Evolutionary conservation across 1,284 basidiomycete genomes (phyloP).

Genomic region (Dichomitus squalens): DNA sequence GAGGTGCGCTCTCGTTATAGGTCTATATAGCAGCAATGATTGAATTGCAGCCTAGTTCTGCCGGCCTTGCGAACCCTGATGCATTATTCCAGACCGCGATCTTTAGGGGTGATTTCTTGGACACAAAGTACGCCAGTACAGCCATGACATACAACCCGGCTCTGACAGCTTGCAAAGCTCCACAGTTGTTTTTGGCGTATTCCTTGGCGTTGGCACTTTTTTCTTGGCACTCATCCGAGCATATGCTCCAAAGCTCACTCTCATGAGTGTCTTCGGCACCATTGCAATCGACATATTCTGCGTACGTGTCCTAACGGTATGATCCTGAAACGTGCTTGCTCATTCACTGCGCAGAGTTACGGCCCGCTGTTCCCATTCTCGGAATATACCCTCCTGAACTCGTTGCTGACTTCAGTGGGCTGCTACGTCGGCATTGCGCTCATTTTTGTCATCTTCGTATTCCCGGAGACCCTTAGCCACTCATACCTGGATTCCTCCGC

Average conservation of each 20-base stretch:
- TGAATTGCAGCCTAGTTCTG: constrained; percentile 36
- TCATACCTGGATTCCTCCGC: constrained; percentile 38
- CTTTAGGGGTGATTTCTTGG: constrained; percentile 71
- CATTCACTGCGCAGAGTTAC: constrained; percentile 37
- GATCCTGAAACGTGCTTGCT: not conserved
- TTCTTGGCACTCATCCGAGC: constrained; percentile 62
- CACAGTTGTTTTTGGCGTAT: constrained; percentile 67
- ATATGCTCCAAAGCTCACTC: constrained; percentile 58
- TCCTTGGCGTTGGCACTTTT: constrained; percentile 70
- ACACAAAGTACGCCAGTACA: constrained; percentile 45
- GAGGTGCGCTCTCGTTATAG: constrained; percentile 35
- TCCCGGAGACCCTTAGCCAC: constrained; percentile 74
- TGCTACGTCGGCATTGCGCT: constrained; percentile 66
- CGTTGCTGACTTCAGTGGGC: constrained; percentile 59
- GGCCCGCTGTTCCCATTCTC: constrained; percentile 65
- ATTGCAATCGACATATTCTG: constrained; percentile 67
- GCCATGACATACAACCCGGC: not conserved
- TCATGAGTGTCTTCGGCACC: constrained; percentile 59
- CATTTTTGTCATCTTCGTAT: constrained; percentile 60
- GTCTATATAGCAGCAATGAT: not conserved
- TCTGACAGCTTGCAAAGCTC: constrained; percentile 38
- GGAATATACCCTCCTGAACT: constrained; percentile 64
- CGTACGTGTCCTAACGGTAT: constrained; percentile 37
- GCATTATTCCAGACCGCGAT: constrained; percentile 51
- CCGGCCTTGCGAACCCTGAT: constrained; percentile 49